Evolutionary conservation across 768 basidiomycete genomes (phyloP).

Genomic region (Suillus fuscotomentosus): DNA sequence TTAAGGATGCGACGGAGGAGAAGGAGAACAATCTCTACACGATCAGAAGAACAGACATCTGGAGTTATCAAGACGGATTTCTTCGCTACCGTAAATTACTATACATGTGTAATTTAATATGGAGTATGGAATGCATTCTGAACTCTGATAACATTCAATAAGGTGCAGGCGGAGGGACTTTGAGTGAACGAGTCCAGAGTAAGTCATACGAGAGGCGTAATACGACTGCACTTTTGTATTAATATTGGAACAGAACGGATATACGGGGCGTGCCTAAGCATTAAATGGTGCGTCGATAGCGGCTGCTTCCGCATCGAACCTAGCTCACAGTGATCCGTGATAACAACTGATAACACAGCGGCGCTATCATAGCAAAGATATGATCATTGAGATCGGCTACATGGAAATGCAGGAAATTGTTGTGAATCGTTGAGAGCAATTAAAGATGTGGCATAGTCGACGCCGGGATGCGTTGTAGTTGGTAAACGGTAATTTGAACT

Average conservation of each 20-base stretch:
- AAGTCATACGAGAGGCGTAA: neutral
- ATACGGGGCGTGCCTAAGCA: too few relatives aligned
- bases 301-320: neutral
- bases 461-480: neutral
- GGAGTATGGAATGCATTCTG: neutral
- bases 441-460: too few relatives aligned
- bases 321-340: neutral
- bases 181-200: neutral
- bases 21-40: neutral
- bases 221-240: too few relatives aligned
- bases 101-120: neutral
- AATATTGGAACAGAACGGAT: neutral
- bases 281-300: neutral
- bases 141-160: neutral
- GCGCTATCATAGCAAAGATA: neutral
- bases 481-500: neutral
- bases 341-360: neutral
- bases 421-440: neutral
- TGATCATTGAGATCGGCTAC: neutral
- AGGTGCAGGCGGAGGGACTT: neutral
- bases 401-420: neutral
- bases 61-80: neutral
- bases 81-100: conserved; percentile 1
- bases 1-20: conserved; percentile 25
- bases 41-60: neutral